Percentiles rank a stretch among this genome's conserved stretches.
phyloP scores from a whole-genome alignment of 495 filamentous ascomycete species.

The Annulohypoxylon moriforme region DNA sequence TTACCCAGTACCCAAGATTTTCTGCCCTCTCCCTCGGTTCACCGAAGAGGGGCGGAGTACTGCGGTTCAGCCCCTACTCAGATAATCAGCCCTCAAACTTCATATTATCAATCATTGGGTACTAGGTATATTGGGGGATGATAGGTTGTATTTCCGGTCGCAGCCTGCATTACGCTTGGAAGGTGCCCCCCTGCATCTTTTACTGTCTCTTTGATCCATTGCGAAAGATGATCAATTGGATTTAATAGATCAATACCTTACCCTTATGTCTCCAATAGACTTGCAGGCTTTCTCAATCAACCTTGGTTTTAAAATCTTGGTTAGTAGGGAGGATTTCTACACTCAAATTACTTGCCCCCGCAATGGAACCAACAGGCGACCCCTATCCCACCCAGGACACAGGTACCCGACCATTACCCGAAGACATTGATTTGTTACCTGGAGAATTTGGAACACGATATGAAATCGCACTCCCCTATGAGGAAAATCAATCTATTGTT shows the following conservation, averaged over 20 bases:
- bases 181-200: neutral
- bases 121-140: neutral
- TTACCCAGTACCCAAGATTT: too few relatives aligned
- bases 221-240: neutral
- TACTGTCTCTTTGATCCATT: neutral
- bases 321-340: neutral
- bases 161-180: neutral
- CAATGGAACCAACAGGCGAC: neutral
- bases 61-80: too few relatives aligned
- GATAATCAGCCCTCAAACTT: too few relatives aligned
- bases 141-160: neutral
- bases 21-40: too few relatives aligned
- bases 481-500: neutral
- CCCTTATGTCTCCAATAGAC: neutral
- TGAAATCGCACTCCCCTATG: neutral
- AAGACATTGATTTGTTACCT: neutral
- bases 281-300: neutral
- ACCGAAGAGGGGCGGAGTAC: neutral
- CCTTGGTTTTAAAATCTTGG: neutral
- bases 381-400: neutral
- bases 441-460: neutral
- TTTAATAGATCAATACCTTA: neutral
- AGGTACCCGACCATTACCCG: neutral
- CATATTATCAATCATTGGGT: too few relatives aligned
- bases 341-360: neutral